A percentile compares a stretch with the other conserved stretches of the same genome.
Evolutionary conservation across 176 grass and related monocot species (phyloP).

Genomic region (Carex scoparia): DNA sequence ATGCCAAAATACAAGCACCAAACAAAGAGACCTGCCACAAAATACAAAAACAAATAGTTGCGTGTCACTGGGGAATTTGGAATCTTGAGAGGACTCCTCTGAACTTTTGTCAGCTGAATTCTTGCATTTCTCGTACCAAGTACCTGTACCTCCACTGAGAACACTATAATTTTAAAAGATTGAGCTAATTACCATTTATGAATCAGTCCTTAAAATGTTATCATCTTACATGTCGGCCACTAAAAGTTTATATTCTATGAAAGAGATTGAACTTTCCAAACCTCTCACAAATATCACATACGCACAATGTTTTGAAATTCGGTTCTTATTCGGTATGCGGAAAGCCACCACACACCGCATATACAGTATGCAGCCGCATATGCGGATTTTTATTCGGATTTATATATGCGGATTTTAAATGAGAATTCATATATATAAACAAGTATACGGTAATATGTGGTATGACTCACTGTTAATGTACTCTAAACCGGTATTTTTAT

Average conservation of each 20-base stretch:
- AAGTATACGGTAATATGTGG: no score
- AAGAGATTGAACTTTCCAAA: no score
- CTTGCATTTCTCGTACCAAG: background rate
- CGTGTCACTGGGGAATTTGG: slow-evolving; percentile 10
- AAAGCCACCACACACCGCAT: no score
- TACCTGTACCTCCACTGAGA: background rate
- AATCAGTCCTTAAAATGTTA: background rate
- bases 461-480: no score
- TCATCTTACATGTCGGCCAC: background rate
- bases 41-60: slow-evolving; percentile 15
- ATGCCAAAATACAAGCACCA: slow-evolving; percentile 17
- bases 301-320: no score
- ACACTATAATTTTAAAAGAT: background rate
- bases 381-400: no score
- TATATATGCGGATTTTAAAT: no score
- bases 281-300: no score
- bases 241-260: background rate
- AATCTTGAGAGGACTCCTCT: slow-evolving; percentile 24
- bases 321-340: no score
- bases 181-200: background rate
- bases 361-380: no score
- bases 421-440: no score
- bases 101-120: slow-evolving; percentile 26
- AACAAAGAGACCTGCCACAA: slow-evolving; percentile 11
- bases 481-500: no score